Base-by-base conservation (phyloP, 371 early-diverging fungal species). In the Capillidium rhysosporum region DNA sequence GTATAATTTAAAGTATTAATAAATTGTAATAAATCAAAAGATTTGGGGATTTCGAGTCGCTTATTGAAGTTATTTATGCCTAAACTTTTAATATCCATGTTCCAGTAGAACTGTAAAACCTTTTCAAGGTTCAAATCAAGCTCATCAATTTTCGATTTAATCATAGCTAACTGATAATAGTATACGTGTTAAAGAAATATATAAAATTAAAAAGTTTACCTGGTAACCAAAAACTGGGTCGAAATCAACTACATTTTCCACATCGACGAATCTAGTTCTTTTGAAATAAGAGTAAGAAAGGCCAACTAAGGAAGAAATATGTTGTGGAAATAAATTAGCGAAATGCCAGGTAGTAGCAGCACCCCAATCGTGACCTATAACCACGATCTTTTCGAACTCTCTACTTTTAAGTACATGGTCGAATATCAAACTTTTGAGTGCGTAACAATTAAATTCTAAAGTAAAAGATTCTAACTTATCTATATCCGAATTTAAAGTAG, bases 331-430 rank as follows among this genome's bases (percentile, higher is more conserved):
- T 20, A n/a, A 20, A n/a, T 28, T 1, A 20, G 9, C 49, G 2
- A 29, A 31, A 14, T 18, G 9, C 49, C 49, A 49, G 18, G 3
- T 7, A 14, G 26, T 10, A 8, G 7, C 10, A 20, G n/a, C 7
- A 49, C 49, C 49, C 49, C 49, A 49, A 38, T 49, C 38, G 31
- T 49, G 49, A 2, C 49, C 49, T 12, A 49, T 49, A 9, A 49
- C 5, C 12, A 21, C 20, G 3, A 24, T 26, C 21, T 49, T 49
- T 7, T 49, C 49, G 14, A 14, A n/a, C 18, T 21, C 21, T 18
- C 10, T 9, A 10, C 25, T 7, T 10, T 20, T 20, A n/a, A 46
- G 10, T 24, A 46, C 8, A 46, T 25, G 7, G 34, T 34, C 34
- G 34, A 7, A 34, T 12, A 34, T 12, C 12, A 34, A 34, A 34